Base-by-base conservation (phyloP, 1,139 yeast genomes). In the Blastobotrys proliferans region DNA sequence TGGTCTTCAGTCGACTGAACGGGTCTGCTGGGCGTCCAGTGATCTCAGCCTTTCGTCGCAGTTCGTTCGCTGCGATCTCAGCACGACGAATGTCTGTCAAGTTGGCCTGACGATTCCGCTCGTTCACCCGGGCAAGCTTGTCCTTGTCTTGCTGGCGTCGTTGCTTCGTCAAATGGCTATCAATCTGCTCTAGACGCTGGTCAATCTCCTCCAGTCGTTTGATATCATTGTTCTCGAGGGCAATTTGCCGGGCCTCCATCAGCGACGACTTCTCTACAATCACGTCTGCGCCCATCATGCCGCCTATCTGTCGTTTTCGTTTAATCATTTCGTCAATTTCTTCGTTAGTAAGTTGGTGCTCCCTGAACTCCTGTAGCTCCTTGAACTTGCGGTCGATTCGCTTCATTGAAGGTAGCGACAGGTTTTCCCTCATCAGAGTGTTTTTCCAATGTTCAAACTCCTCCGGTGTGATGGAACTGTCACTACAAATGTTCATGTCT, bases 1-100 rank as follows among this genome's bases (percentile, higher is more conserved):
- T 81, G 0, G 97, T 90, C 61, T 87, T 83, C 58, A 92, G 74
- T 62, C 97, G 77, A 50, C 87, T 80, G 64, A 92, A 92, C 26
- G 98, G 97, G 67, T 92, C 94, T 6, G 83, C 78, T 41, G 69
- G 73, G 16, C 69, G 68, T 42, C 74, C 72, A 25, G 70, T 72
- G 25, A 52, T 45, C 29, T 60, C 62, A 1, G 72, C 68, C 46
- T 73, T 65, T 55, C 81, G 77, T 45, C 81, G 72, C 55, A 72
- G 72, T 50, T 77, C 83, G 5, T 73, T 71, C 35, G 81, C 77
- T 55, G 71, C 73, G 41, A 80, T 67, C 61, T 90, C 97, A 1
- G 95, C 96, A 55, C 77, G 76, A 55, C 95, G 79, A 50, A 88
- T 79, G 44, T 78, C 79, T 39, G 79, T 79, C 60, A 79, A 81